These are phyloP conservation scores for Albifimbria verrucaria DNA, from an alignment of 2,329 filamentous ascomycete genomes.

Conservation along the genomic window DNA sequence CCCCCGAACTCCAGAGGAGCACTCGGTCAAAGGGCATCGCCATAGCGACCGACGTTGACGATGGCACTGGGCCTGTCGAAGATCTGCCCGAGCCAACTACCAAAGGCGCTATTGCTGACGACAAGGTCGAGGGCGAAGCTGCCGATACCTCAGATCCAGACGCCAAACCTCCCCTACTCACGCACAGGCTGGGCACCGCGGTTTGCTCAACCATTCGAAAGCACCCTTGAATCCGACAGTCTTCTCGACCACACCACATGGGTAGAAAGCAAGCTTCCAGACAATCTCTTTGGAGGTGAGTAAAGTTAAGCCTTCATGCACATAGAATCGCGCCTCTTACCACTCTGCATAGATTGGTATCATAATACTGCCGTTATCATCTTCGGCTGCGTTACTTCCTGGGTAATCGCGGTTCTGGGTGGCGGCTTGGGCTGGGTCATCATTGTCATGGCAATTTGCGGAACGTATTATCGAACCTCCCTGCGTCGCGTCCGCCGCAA, in stretches of 20 bases:
- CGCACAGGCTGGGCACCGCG: conserved; percentile 83
- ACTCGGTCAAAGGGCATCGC: conserved; percentile 57
- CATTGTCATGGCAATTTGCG: conserved; percentile 86
- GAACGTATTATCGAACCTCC: conserved; percentile 95
- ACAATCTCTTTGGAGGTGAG: conserved; percentile 85
- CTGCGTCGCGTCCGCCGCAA: conserved; percentile 90
- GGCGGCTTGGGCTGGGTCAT: conserved; percentile 92
- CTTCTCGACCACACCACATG: conserved; percentile 85
- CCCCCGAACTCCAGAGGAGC: conserved; percentile 32
- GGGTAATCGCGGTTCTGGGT: conserved; percentile 84
- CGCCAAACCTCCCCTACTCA: conserved; percentile 45
- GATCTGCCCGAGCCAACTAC: conserved; percentile 75
- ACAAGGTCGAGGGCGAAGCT: conserved; percentile 47
- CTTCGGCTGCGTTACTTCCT: conserved; percentile 87
- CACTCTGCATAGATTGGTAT: conserved; percentile 75
- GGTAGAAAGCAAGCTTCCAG: conserved; percentile 78
- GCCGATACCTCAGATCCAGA: conserved; percentile 49
- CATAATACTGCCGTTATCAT: conserved; percentile 93
- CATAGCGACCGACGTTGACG: conserved; percentile 76
- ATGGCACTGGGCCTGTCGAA: conserved; percentile 65
- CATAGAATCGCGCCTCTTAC: conserved; percentile 2
- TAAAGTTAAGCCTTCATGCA: not conserved
- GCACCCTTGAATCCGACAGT: conserved; percentile 57
- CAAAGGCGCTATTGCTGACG: conserved; percentile 59
- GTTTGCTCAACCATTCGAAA: conserved; percentile 68